phyloP scores from a whole-genome alignment of 345 rosid species.

The Camelina sativa region DNA sequence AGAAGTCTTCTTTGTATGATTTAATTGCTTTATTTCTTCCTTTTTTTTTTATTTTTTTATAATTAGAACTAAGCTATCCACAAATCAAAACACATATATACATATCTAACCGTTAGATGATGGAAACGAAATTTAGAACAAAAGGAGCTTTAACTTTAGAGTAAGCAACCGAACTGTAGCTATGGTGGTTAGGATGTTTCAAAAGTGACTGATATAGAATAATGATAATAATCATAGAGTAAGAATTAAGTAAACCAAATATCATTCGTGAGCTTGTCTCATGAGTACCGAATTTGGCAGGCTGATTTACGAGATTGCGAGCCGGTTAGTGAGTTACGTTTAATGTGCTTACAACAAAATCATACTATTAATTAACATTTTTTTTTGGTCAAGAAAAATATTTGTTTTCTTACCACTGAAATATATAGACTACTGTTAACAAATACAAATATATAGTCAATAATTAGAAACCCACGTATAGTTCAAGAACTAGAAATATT shows the following conservation, averaged over 20 bases:
- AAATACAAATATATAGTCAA: neutral
- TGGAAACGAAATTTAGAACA: neutral
- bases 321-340: neutral
- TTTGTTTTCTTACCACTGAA: neutral
- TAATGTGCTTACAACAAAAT: neutral
- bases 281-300: slow-evolving; percentile 7
- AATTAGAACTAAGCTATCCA: slow-evolving; percentile 21
- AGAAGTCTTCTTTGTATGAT: slow-evolving; percentile 14
- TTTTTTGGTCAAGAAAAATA: neutral
- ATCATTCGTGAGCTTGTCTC: slow-evolving; percentile 14
- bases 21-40: slow-evolving; percentile 32
- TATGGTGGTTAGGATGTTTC: slow-evolving; percentile 22
- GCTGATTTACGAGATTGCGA: slow-evolving; percentile 5
- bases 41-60: neutral
- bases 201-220: slow-evolving; percentile 14
- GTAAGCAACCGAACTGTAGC: slow-evolving; percentile 41
- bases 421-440: neutral
- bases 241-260: slow-evolving; percentile 3
- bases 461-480: neutral
- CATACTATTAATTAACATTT: neutral
- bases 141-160: slow-evolving; percentile 21
- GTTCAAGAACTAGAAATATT: neutral
- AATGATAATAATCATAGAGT: neutral
- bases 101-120: slow-evolving; percentile 33
- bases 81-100: slow-evolving; percentile 21